Base-by-base conservation (phyloP, 306 rosid genomes). In the Rosa lucieae region DNA sequence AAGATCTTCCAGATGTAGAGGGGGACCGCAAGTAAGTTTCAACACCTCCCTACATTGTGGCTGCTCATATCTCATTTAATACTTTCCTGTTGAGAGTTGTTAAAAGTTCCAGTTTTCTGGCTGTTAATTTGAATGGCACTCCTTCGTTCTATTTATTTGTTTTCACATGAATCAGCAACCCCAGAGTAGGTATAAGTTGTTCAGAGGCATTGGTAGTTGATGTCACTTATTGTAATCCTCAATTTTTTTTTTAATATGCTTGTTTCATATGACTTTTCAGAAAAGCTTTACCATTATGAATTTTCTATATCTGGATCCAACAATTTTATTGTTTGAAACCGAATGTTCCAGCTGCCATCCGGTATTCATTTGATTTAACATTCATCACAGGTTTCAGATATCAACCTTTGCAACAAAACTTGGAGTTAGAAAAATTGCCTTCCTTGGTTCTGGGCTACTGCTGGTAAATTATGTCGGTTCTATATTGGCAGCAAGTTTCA, bases 1-100 rank as follows among this genome's bases (percentile, higher is more conserved):
- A 94, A 87, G 98, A 94, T 89, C 97, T 94, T 88, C 94, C 98
- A 8, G 98, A 94, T 72, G 97, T 94, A 75, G 99, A 92, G 83
- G 99, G 97, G 8, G 97, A 94, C 86, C 97, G 95, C 77, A 94
- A 93, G 97, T 94, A 88, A 83, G 91, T 76, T 82, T 74, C 79
- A 32, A 58, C 26, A 61, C 46, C 73, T 69, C 71, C 26, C 78
- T 84, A 73, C 78, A 43, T 69, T 10, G 37, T 67, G 35, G 62
- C n/a, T 76, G 70, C 61, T 71, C 48, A 77, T 81, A 52, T 74
- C 55, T 72, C 10, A 12, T 67, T 37, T 35, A 70, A 61, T n/a
- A 7, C 72, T 72, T 67, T 72, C 29, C 63, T 55, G 53, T 37
- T 56, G 5, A 6, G 42, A 39, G 46, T 26, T 26, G 49, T 42